Evolutionary conservation across 1,284 basidiomycete genomes (phyloP).

Genomic region (Filobasidium uniguttulatum): DNA sequence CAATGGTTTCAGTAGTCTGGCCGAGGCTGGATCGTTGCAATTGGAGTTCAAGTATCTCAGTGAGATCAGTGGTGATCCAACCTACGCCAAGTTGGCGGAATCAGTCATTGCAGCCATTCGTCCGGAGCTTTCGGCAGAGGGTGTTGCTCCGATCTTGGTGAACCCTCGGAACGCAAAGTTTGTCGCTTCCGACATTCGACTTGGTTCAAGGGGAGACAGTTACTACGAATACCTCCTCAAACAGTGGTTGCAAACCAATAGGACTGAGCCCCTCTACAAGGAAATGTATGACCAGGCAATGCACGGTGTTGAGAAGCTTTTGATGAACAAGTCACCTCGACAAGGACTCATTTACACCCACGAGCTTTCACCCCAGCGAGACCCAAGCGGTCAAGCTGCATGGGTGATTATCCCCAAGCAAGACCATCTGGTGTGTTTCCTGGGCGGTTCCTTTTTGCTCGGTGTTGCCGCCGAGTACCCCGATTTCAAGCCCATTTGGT

Average conservation of each 20-base stretch:
- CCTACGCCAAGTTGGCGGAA: conserved; percentile 73
- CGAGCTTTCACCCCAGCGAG: conserved; percentile 46
- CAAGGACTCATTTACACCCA: conserved; percentile 60
- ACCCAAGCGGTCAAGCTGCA: conserved; percentile 25
- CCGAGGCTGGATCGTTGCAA: conserved; percentile 71
- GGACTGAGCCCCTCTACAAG: conserved; percentile 63
- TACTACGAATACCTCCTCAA: conserved; percentile 91
- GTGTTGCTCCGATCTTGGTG: conserved; percentile 74
- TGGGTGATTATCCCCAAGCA: conserved; percentile 73
- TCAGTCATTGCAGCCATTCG: conserved; percentile 39
- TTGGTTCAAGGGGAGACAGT: conserved; percentile 85
- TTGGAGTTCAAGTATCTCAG: conserved; percentile 85
- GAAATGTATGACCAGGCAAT: conserved; percentile 81
- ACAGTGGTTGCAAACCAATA: conserved; percentile 63
- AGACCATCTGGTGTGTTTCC: conserved; percentile 91
- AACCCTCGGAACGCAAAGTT: conserved; percentile 55
- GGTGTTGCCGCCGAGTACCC: conserved; percentile 48
- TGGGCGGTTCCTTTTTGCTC: conserved; percentile 79
- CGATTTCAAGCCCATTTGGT: not conserved
- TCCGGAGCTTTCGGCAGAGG: conserved; percentile 48
- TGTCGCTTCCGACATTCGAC: conserved; percentile 59
- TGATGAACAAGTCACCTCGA: conserved; percentile 51
- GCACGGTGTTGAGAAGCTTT: conserved; percentile 59
- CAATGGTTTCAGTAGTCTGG: conserved; percentile 57
- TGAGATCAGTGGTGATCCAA: conserved; percentile 56